A percentile compares a stretch with the other conserved stretches of the same genome.
Conservation (phyloP, 1,139 yeast genomes). For the Geotrichum cucujoidarum region DNA sequence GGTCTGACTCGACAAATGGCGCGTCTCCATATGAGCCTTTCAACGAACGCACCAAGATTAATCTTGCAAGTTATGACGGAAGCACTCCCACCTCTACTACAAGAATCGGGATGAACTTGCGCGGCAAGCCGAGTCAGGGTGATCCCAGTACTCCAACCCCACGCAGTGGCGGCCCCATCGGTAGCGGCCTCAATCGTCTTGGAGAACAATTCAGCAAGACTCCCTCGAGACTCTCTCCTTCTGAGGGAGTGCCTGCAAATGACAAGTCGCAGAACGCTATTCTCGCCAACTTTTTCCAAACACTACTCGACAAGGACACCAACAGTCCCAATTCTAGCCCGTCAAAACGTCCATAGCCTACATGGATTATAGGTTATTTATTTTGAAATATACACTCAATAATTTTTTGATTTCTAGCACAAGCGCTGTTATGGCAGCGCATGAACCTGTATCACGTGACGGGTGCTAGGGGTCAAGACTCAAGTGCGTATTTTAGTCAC, state of each 20-base stretch:
- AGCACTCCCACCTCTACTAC: background rate
- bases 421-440: too few relatives aligned
- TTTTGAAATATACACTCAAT: too few relatives aligned
- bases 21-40: background rate
- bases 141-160: background rate
- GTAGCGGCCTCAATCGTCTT: conserved; percentile 1
- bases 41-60: background rate
- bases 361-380: too few relatives aligned
- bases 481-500: too few relatives aligned
- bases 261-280: conserved; percentile 27
- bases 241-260: conserved; percentile 20
- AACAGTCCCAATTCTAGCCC: background rate
- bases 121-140: background rate
- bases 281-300: conserved; percentile 31
- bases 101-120: background rate
- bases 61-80: background rate
- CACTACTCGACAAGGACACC: conserved; percentile 24
- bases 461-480: too few relatives aligned
- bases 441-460: too few relatives aligned
- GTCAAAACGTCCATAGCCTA: too few relatives aligned
- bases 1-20: conserved; percentile 1
- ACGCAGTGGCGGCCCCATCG: background rate
- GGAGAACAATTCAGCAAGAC: background rate
- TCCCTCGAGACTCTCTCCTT: conserved; percentile 14
- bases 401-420: too few relatives aligned